Percentiles rank a stretch among this genome's conserved stretches.
These are phyloP conservation scores for Plasmodium gonderi DNA, from an alignment of 169 alveolate genomes.

Conservation along the genomic window DNA sequence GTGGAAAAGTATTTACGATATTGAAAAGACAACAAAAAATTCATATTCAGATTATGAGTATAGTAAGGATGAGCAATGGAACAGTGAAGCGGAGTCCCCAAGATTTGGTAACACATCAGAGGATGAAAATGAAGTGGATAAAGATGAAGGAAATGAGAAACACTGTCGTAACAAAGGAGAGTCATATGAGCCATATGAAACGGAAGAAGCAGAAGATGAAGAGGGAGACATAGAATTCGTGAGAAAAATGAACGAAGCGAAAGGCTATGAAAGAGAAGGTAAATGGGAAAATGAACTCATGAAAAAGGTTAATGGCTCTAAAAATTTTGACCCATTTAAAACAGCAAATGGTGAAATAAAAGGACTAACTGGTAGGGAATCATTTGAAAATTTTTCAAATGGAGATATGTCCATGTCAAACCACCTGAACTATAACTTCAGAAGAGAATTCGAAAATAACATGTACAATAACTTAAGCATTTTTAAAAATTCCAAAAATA, in stretches of 20 bases:
- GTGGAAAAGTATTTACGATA: constrained; percentile 63
- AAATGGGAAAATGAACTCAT: background rate
- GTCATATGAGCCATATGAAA: background rate
- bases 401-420: constrained; percentile 9
- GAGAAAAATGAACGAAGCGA: background rate
- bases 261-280: background rate
- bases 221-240: background rate
- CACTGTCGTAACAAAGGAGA: background rate
- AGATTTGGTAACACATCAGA: constrained; percentile 66
- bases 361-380: background rate
- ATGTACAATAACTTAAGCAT: constrained; percentile 56
- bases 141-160: background rate
- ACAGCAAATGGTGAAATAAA: constrained; percentile 1
- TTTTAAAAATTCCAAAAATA: constrained; percentile 33
- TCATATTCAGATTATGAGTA: constrained; percentile 64
- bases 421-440: constrained; percentile 23
- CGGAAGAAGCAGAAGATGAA: background rate
- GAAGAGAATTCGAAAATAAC: constrained; percentile 58
- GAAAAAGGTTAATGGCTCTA: background rate
- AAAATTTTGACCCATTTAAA: background rate
- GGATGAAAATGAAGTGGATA: background rate
- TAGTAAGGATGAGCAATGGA: constrained; percentile 17
- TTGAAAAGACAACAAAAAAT: constrained; percentile 65
- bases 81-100: constrained; percentile 47
- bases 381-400: background rate